Evolutionary conservation across 1,284 basidiomycete genomes (phyloP), one percentile per base, ranked within the genome.

Genomic region (Heliocybe sulcata): DNA sequence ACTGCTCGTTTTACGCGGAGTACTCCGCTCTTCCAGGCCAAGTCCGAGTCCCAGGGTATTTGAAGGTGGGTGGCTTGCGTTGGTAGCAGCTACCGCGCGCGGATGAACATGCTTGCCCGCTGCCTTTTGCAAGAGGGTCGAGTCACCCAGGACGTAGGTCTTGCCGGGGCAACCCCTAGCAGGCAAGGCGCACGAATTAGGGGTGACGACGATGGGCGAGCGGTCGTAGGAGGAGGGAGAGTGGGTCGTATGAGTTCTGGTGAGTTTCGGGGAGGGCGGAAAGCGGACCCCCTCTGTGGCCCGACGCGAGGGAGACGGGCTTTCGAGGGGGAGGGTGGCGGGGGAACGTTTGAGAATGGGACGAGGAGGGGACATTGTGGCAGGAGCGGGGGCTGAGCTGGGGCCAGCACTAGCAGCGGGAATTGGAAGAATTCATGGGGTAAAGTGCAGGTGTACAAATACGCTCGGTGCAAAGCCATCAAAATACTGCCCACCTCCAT

Each of bases 111-210:
- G 72, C 45, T 68, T 73, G 54, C 71, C 71, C 47, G 63, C 59
- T 10, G 45, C 23, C 25, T 42, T 50, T 14, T 45, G 47, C 51
- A 57, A 57, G 47, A 52, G 38, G 50, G 57, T 20, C 19, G 54
- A 35, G 58, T 75, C 75, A 51, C 73, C 75, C 31, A 76, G 68
- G 51, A 67, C 68, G 64, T 86, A 87, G 1, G 83, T 86, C 57
- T 82, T 76, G 33, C 84, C 84, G 45, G 83, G 83, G 65, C 83
- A 85, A 33, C 84, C 84, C 56, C 85, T 81, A 60, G 80, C 84
- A 49, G 85, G 85, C 26, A 88, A 75, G 19, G 82, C 82, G 63
- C 85, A 87, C 53, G 72, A 65, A 63, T 88, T 87, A 49, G 79
- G 81, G 23, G 72, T 59, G 58, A 88, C 85, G 64, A 82, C 73